phyloP scores from a whole-genome alignment of 1,284 basidiomycete species.

The Microbotryum saponariae region DNA sequence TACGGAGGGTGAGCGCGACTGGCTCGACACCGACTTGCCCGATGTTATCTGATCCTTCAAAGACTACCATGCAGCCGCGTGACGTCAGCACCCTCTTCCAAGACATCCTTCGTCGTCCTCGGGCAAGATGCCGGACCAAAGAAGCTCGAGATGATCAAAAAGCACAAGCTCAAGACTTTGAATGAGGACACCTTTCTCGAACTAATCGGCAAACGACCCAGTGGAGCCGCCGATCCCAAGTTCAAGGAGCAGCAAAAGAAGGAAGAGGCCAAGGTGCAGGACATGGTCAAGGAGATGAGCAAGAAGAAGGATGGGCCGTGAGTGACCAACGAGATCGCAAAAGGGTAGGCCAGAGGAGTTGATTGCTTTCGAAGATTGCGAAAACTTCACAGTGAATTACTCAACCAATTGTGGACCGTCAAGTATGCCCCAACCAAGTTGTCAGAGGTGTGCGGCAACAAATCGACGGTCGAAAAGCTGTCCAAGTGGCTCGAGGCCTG shows the following conservation, averaged over 20 bases:
- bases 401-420: constrained; percentile 79
- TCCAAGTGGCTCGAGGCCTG: constrained; percentile 79
- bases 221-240: constrained; percentile 20
- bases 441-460: constrained; percentile 94
- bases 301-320: constrained; percentile 24
- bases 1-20: constrained; percentile 67
- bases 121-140: constrained; percentile 80
- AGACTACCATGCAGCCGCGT: constrained; percentile 56
- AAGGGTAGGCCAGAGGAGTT: background rate
- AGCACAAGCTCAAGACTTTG: constrained; percentile 63
- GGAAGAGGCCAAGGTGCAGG: constrained; percentile 60
- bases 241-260: constrained; percentile 54
- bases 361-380: too few species aligned
- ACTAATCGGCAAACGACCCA: constrained; percentile 53
- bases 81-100: constrained; percentile 76
- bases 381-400: constrained; percentile 13
- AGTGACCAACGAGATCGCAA: background rate
- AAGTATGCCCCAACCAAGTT: constrained; percentile 82
- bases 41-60: background rate
- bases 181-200: constrained; percentile 82
- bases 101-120: constrained; percentile 81
- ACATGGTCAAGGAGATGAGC: constrained; percentile 67
- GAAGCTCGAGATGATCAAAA: constrained; percentile 78
- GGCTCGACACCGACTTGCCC: background rate
- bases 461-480: constrained; percentile 78